Base-by-base conservation (phyloP, 768 basidiomycete genomes). In the Chlorophyllum brunneum region DNA sequence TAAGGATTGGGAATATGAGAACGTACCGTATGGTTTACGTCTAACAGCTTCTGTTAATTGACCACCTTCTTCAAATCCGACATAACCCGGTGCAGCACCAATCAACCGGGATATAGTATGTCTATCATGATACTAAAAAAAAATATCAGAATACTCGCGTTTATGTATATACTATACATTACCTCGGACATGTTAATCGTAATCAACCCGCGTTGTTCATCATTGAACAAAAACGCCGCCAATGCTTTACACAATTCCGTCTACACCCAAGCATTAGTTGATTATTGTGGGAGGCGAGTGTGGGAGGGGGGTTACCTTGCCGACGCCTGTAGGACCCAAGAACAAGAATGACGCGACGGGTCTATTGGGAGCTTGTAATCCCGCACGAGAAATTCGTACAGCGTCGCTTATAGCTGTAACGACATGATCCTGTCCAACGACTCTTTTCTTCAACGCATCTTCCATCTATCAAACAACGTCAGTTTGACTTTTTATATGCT, bases 161-260 rank as follows among this genome's bases (percentile, higher is more conserved):
- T 13, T 34, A n/a, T n/a, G n/a, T n/a, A n/a, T n/a, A n/a, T n/a
- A 43, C 26, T 45, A 23, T 18, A 38, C 62, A 26, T 36, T 31
- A 67, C 73, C 70, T 97, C 91, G n/a, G 89, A 88, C 92, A 95
- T 94, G 59, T 97, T 95, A 63, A 95, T 92, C 54, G 86, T 89
- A 57, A 94, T 92, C 90, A 95, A 62, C 9, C 90, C 93, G 37
- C 88, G 74, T 53, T 87, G 83, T 62, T 94, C 92, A 56, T 94
- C 90, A 54, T 92, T 86, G 70, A 92, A 97, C 52, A 98, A 64
- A 76, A 97, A 97, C 0, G 76, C 78, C 0, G 94, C 92, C 10
- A 98, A 77, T 0, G 89, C 83, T 67, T 97, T 97, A 63, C 86
- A 88, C 5, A 97, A 75, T 59, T 93, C 92, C 0, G 93, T 95